phyloP scores from a whole-genome alignment of 768 basidiomycete species.

The Vishniacozyma victoriae region DNA sequence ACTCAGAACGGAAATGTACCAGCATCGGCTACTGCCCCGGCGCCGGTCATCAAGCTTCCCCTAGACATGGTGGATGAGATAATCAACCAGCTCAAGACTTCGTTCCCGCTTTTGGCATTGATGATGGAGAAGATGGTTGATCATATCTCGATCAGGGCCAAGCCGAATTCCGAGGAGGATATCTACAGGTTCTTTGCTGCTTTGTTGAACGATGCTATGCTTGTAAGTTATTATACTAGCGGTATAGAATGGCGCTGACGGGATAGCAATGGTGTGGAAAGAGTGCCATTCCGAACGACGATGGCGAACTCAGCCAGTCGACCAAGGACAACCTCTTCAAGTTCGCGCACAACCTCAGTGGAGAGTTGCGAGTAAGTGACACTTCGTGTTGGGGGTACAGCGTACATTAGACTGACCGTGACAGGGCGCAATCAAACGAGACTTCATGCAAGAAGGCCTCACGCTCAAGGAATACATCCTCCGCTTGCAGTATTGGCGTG shows the following conservation, averaged over 20 bases:
- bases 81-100: conserved; percentile 85
- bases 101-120: conserved; percentile 86
- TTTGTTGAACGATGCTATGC: conserved; percentile 77
- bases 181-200: conserved; percentile 85
- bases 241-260: conserved; percentile 6
- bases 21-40: conserved; percentile 11
- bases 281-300: conserved; percentile 43
- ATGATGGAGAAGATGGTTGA: conserved; percentile 97
- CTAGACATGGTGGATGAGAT: conserved; percentile 92
- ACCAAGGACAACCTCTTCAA: conserved; percentile 49
- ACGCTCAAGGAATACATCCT: conserved; percentile 80
- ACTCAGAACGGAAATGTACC: conserved; percentile 6
- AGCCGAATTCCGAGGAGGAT: conserved; percentile 83
- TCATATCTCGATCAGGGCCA: conserved; percentile 83
- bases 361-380: conserved; percentile 39
- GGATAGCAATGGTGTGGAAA: conserved; percentile 48
- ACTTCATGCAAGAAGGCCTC: conserved; percentile 74
- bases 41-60: conserved; percentile 58
- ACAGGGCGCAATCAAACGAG: conserved; percentile 83
- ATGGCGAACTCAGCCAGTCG: conserved; percentile 41
- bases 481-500: conserved; percentile 86
- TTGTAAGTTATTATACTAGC: conserved; percentile 52
- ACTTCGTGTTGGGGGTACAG: not conserved
- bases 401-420: not conserved
- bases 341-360: conserved; percentile 47